Evolutionary conservation across 768 basidiomycete genomes (phyloP), one percentile per base, ranked within the genome.

Genomic region (Fomitopsis pulvina): DNA sequence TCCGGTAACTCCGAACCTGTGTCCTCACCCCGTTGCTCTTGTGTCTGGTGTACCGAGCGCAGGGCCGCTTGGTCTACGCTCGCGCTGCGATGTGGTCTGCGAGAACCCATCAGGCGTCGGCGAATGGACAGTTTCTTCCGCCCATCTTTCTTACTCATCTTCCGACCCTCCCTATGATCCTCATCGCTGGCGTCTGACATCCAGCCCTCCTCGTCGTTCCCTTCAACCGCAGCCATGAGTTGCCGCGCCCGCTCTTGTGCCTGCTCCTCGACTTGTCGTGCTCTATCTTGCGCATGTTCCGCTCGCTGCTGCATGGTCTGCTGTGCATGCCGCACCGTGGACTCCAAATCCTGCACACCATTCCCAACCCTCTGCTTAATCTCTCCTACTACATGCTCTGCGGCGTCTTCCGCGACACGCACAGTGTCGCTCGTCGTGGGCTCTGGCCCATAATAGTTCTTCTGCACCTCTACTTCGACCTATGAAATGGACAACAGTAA

Each of bases 171-270:
- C 47, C 47, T 41, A 55, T 41, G 47, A 24, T 57, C 54, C 21
- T 56, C 63, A 21, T 61, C 60, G 49, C 72, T 75, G 21, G 61
- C 66, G 42, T 87, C 85, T 5, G 83, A 85, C 16, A 74, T 72
- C 83, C 82, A 85, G 1, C 72, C 80, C 52, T 78, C 84, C 4
- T 74, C 78, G 3, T 75, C 71, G 6, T 29, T 37, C 27, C 42
- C 22, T 21, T 41, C 37, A 16, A 41, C 24, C 2, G 29, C 30
- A 16, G 38, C 37, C 25, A 49, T 18, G 10, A 51, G 51, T 30
- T 47, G 48, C 49, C 61, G 57, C n/a, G 51, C 61, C 18, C 45
- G 45, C 11, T 45, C 42, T n/a, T 53, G 57, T 12, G 52, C 59
- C n/a, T 39, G 34, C 22, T 10, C 7, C 32, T 47, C 55, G 4